Evolutionary conservation across 1,284 basidiomycete genomes (phyloP).

Genomic region (Inonotus hispidus): DNA sequence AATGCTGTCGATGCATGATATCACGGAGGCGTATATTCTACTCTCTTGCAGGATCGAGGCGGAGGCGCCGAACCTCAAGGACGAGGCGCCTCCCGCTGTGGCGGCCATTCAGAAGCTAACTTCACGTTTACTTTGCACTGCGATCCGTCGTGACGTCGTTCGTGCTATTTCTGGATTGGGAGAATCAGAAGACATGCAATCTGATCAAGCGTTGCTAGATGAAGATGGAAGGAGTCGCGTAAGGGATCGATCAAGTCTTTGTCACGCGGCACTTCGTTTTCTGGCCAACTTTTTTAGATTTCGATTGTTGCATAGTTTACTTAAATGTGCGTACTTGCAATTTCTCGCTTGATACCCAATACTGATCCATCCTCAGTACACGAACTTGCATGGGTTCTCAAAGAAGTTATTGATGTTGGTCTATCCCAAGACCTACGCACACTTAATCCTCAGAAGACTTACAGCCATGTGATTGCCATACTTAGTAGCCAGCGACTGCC

Average conservation of each 20-base stretch:
- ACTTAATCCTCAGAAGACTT: constrained; percentile 11
- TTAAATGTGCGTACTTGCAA: constrained; percentile 2
- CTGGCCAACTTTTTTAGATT: constrained; percentile 4
- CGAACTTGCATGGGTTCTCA: constrained; percentile 2
- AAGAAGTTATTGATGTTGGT: constrained; percentile 4
- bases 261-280: constrained; percentile 11
- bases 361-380: neutral
- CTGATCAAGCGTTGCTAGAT: neutral
- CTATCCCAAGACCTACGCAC: constrained; percentile 4
- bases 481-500: constrained; percentile 2
- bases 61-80: constrained; percentile 6
- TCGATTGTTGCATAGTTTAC: neutral
- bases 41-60: constrained; percentile 6
- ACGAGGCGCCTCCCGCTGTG: neutral
- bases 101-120: neutral
- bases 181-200: neutral
- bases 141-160: constrained; percentile 9
- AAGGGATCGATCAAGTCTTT: constrained; percentile 8
- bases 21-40: constrained; percentile 10
- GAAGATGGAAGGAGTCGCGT: constrained; percentile 1
- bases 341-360: neutral
- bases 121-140: neutral
- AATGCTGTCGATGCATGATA: constrained; percentile 3
- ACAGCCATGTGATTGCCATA: constrained; percentile 1
- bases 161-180: neutral